Evolutionary conservation across 176 grass and related monocot genomes (phyloP), one percentile per base, ranked within the genome.

Genomic region (Ensete ventricosum): DNA sequence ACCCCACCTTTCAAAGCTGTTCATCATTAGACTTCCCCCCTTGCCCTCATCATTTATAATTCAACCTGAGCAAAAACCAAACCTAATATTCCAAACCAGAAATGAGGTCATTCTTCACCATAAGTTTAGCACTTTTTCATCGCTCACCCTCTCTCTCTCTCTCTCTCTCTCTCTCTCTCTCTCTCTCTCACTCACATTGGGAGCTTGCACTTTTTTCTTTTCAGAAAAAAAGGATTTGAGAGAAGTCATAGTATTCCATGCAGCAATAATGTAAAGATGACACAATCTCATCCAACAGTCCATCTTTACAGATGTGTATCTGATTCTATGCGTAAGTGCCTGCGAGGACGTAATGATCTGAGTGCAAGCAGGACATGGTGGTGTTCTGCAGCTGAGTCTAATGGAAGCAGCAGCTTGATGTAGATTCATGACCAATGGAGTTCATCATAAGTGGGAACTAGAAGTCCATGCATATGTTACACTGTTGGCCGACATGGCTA

Each of bases 31-130:
- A 55, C 71, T 73, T 54, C 24, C 22, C 11, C 71, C 20, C 1
- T 72, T 72, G 71, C 71, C 52, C 20, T 73, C 50, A 53, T 73
- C 21, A 26, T 25, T 21, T 54, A 54, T 73, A 21, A 73, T 73
- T 73, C 12, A 50, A 54, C 54, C 50, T 23, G 71, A 73, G 21
- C 57, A 23, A 25, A 13, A 50, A 50, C 50, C 71, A 54, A 55
- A 14, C 71, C 50, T 73, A 73, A 55, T 54, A 73, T 22, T 73
- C 22, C 71, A 73, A 11, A 14, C 23, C 65, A 68, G 65, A 55
- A 73, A 23, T 73, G 52, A 55, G 52, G 17, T 26, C 71, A 53
- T 54, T 25, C 71, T 54, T 14, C 68, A 73, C 50, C 52, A 73
- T 11, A 27, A 26, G 22, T 14, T 3, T 8, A 1, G 49, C 14